Evolutionary conservation across 2,329 filamentous ascomycete species (phyloP), one percentile per base, ranked within the genome.

Genomic region (Cryphonectria nitschkei): DNA sequence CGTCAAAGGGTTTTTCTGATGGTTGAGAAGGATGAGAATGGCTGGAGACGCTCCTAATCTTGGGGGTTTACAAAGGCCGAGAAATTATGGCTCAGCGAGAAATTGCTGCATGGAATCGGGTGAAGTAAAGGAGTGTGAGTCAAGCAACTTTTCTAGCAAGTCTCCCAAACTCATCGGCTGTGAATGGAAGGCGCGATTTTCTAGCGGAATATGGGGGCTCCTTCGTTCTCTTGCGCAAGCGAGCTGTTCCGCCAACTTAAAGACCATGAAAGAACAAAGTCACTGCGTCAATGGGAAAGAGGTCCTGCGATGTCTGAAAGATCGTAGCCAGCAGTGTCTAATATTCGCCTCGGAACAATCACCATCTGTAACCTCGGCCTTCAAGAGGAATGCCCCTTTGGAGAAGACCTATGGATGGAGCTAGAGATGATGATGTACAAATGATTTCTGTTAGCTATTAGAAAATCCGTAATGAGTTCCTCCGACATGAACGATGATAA

Each of bases 381-480:
- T 4, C 2, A 50, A 22, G 43, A 50, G 43, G 7, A 7, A 22
- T 5, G 34, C 7, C 19, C 19, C 16, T n/a, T 9, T n/a, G 22
- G 7, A 50, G 46, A 50, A 22, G 7, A n/a, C 11, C 26, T 26
- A 26, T 26, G 26, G 26, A 26, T 26, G 46, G 2, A 50, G 7
- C 2, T 0, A n/a, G 5, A 50, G 7, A n/a, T n/a, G 22, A n/a
- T 7, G n/a, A 11, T 3, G n/a, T 50, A 0, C 11, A 22, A 6
- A 9, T 9, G n/a, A 22, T n/a, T 50, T n/a, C 2, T n/a, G 1
- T 7, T n/a, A 50, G 7, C 46, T 9, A n/a, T 19, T n/a, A 7
- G 22, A 19, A 50, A 7, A 50, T 50, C 6, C 19, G 43, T 22
- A 50, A 9, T n/a, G 46, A 50, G 7, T n/a, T 2, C 2, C 22